phyloP scores from a whole-genome alignment of 2,329 filamentous ascomycete species.

The Sporothrix inflata region DNA sequence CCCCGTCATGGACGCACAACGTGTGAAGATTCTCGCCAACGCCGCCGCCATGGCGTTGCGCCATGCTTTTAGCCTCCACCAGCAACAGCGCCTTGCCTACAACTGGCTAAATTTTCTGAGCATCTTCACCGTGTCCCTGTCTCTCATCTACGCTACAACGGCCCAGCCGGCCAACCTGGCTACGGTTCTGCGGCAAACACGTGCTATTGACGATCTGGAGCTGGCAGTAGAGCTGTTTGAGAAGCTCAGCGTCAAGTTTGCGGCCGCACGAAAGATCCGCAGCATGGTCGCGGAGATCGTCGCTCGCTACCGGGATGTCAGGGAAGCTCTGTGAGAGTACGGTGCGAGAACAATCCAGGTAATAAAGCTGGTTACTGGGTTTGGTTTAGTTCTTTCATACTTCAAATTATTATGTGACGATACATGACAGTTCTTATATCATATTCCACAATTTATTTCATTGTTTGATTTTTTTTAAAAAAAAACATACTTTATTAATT shows the following conservation, averaged over 20 bases:
- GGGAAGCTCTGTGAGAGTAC: not conserved
- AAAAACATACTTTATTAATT: too few relatives aligned
- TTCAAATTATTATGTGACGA: too few relatives aligned
- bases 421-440: too few relatives aligned
- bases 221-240: conserved; percentile 41
- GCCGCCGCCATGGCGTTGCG: conserved; percentile 50
- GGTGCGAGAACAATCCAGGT: too few relatives aligned
- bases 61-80: conserved; percentile 45
- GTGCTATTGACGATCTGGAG: conserved; percentile 41
- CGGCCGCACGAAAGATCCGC: conserved; percentile 39
- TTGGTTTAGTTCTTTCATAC: too few relatives aligned
- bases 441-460: too few relatives aligned
- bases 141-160: conserved; percentile 49
- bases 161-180: conserved; percentile 43
- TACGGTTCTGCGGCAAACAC: conserved; percentile 37
- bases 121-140: conserved; percentile 48
- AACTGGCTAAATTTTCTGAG: conserved; percentile 49
- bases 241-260: conserved; percentile 40
- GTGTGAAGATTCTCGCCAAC: conserved; percentile 45
- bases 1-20: conserved; percentile 42
- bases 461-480: too few relatives aligned
- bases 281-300: conserved; percentile 38
- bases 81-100: conserved; percentile 47
- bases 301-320: conserved; percentile 35
- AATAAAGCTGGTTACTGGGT: too few relatives aligned